phyloP scores from a whole-genome alignment of 2,329 filamentous ascomycete species.

The Stachybotrys chlorohalonatus region DNA sequence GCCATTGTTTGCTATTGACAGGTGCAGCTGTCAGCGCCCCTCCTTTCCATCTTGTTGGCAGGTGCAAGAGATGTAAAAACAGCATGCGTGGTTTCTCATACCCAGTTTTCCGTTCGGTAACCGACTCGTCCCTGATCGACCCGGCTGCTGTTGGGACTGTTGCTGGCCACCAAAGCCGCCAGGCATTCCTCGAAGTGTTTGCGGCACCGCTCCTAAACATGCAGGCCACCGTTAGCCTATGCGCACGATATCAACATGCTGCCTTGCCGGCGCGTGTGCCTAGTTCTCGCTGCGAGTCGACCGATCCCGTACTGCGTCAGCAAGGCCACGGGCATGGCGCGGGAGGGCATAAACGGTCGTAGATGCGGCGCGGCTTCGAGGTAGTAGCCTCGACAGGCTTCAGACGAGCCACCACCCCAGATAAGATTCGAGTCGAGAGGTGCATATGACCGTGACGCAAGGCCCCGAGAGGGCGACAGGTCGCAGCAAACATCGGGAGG shows the following conservation, averaged over 20 bases:
- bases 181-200: conserved; percentile 53
- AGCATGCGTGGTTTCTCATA: conserved; percentile 18
- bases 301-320: too few relatives aligned
- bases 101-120: conserved; percentile 59
- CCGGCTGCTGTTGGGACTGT: conserved; percentile 40
- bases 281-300: too few relatives aligned
- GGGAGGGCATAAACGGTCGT: too few relatives aligned
- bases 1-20: conserved; percentile 35
- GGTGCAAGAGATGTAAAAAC: neutral
- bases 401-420: neutral
- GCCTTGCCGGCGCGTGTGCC: too few relatives aligned
- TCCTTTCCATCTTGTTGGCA: neutral
- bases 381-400: too few relatives aligned
- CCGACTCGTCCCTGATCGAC: conserved; percentile 45
- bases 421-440: neutral
- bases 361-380: too few relatives aligned
- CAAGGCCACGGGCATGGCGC: too few relatives aligned
- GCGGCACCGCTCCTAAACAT: conserved; percentile 47
- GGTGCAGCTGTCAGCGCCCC: conserved; percentile 4
- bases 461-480: neutral
- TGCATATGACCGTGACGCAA: neutral
- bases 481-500: conserved; percentile 12
- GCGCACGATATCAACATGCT: neutral
- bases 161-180: conserved; percentile 51
- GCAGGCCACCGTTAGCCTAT: conserved; percentile 15